Evolutionary conservation across 768 basidiomycete genomes (phyloP), one percentile per base, ranked within the genome.

Genomic region (Termitomyces sp.): DNA sequence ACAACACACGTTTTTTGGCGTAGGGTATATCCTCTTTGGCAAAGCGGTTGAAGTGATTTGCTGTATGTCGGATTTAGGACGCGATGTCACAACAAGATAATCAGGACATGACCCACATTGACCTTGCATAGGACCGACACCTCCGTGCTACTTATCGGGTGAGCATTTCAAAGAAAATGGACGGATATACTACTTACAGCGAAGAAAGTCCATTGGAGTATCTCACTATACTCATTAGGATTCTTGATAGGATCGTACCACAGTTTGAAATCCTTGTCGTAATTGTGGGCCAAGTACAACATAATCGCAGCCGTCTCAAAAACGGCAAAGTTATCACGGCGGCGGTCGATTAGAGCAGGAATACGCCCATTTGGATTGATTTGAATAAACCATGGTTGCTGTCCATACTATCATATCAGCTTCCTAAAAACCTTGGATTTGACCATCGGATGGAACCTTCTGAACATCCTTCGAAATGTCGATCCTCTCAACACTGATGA

Each of bases 141-240:
- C 90, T 1, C 88, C 90, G 66, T 91, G 88, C 86, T 90, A 51
- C 42, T 37, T 16, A 52, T 47, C 14, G 16, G 20, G n/a, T 58
- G 68, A 20, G 31, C 26, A 41, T 20, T 12, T 1, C 18, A 12
- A 9, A 9, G 1, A 20, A 20, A 13, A 5, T 10, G 6, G 5
- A 46, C 16, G 20, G 39, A 41, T 41, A 9, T 18, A 26, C 13
- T 26, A 63, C 80, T 56, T 59, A 87, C 87, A 14, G 85, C 80
- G 62, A 93, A 94, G 75, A 93, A 91, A 52, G 94, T 84, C 94
- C 92, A 95, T 66, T 92, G 91, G 24, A 91, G 65, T 73, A 83
- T 78, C 71, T 88, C 85, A 65, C 83, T 87, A 64, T 86, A 84
- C 34, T 85, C 76, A 46, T 88, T 76, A 5, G 83, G 78, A 3